phyloP scores from a whole-genome alignment of 805 yeast species.

The Candida nitratophila region DNA sequence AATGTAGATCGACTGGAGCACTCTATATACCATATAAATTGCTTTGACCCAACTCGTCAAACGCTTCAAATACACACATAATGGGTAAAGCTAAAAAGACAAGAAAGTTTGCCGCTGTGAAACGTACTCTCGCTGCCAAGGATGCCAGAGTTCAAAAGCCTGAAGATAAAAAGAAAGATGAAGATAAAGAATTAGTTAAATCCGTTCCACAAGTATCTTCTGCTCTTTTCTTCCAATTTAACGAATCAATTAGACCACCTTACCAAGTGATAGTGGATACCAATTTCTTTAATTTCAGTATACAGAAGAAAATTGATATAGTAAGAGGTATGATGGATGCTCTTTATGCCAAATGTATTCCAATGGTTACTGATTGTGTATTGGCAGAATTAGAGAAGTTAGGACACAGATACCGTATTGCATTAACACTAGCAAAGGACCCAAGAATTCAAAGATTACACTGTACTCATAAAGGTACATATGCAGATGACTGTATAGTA shows the following conservation, averaged over 20 bases:
- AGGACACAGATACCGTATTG: slow-evolving; percentile 92
- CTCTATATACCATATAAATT: no score
- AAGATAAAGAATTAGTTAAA: slow-evolving; percentile 72
- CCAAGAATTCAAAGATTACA: slow-evolving; percentile 83
- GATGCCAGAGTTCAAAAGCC: slow-evolving; percentile 54
- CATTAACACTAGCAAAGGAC: slow-evolving; percentile 86
- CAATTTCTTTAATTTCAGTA: slow-evolving; percentile 92
- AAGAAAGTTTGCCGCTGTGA: slow-evolving; percentile 90
- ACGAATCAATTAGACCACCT: slow-evolving; percentile 94
- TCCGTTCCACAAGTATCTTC: slow-evolving; percentile 91
- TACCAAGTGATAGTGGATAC: slow-evolving; percentile 95
- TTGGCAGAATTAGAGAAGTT: slow-evolving; percentile 95
- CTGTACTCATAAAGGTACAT: slow-evolving; percentile 92
- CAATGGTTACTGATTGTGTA: slow-evolving; percentile 94
- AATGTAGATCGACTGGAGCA: no score
- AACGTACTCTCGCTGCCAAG: slow-evolving; percentile 69
- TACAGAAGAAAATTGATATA: slow-evolving; percentile 90
- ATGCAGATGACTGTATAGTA: slow-evolving; percentile 97
- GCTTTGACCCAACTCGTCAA: no score
- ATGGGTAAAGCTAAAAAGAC: slow-evolving; percentile 99
- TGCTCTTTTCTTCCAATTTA: slow-evolving; percentile 90
- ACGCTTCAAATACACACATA: no score
- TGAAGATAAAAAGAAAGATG: slow-evolving; percentile 32
- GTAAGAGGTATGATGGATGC: slow-evolving; percentile 98
- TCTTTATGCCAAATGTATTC: slow-evolving; percentile 89